Percentiles rank a stretch among this genome's conserved stretches.
Conservation (phyloP, 2,329 filamentous ascomycete genomes). For the Endoconidiophora laricicola region DNA sequence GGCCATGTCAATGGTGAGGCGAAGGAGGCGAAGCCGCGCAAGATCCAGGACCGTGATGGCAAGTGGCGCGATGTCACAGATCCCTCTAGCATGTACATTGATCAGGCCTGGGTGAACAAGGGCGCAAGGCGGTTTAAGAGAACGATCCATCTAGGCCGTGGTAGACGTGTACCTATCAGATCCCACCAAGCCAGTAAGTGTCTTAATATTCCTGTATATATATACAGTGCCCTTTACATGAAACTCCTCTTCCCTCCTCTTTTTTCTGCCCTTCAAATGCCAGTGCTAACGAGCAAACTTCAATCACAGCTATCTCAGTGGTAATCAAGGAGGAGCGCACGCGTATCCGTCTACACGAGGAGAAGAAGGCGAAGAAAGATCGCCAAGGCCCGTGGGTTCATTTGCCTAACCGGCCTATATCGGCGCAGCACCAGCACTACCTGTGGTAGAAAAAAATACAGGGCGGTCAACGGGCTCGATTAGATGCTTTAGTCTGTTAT, state of each 20-base stretch:
- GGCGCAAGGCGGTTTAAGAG: constrained; percentile 42
- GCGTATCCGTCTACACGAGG: constrained; percentile 61
- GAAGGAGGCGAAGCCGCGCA: constrained; percentile 17
- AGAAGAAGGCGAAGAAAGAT: constrained; percentile 58
- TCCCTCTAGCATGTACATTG: constrained; percentile 71
- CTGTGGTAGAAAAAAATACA: constrained; percentile 50
- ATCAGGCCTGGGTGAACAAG: constrained; percentile 82
- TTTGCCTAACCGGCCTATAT: constrained; percentile 70
- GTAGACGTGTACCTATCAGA: constrained; percentile 48
- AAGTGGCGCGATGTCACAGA: constrained; percentile 54
- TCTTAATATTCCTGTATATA: neutral
- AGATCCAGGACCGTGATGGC: constrained; percentile 60
- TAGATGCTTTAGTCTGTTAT: neutral
- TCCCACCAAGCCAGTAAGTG: constrained; percentile 61
- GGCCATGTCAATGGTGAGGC: constrained; percentile 25
- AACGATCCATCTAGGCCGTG: constrained; percentile 60
- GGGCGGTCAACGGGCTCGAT: neutral
- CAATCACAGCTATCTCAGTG: constrained; percentile 49
- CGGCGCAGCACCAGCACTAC: constrained; percentile 76
- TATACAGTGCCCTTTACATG: no score
- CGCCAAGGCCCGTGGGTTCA: constrained; percentile 72
- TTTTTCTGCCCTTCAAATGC: neutral
- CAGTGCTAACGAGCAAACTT: constrained; percentile 14
- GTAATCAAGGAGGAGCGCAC: constrained; percentile 90
- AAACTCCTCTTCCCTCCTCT: neutral